Percentiles rank a stretch among this genome's conserved stretches.
Conservation (phyloP, 2,329 filamentous ascomycete species). For the Dryadomyces sulphureus region DNA sequence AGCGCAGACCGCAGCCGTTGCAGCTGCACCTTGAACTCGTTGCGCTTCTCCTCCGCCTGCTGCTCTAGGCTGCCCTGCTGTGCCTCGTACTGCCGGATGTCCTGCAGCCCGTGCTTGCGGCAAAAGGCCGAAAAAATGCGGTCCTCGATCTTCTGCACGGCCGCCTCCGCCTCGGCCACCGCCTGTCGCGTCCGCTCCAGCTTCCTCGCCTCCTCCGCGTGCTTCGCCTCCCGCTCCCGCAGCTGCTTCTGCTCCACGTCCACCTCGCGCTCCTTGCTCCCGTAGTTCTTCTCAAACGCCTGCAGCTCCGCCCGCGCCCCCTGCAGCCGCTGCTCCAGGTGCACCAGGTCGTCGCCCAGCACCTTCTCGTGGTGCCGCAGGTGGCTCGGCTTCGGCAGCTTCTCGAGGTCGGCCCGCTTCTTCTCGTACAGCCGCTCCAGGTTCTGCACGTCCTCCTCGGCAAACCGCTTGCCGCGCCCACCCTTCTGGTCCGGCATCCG, state of each 20-base stretch:
- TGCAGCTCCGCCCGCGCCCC: conserved; percentile 62
- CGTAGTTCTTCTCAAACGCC: conserved; percentile 67
- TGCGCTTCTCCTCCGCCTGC: conserved; percentile 73
- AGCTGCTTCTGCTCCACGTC: conserved; percentile 60
- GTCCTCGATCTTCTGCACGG: conserved; percentile 74
- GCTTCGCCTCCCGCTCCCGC: conserved; percentile 62
- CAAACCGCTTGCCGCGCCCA: conserved; percentile 60
- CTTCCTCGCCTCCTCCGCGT: conserved; percentile 53
- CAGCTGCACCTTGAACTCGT: conserved; percentile 74
- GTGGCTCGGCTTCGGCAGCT: conserved; percentile 65
- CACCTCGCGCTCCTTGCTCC: conserved; percentile 71
- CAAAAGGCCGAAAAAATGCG: conserved; percentile 79
- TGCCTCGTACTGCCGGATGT: conserved; percentile 85
- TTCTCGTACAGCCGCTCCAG: conserved; percentile 64
- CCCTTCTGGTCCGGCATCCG: conserved; percentile 62
- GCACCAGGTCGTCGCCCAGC: conserved; percentile 63
- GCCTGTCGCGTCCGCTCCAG: conserved; percentile 42
- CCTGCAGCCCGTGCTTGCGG: conserved; percentile 66
- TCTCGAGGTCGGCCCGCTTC: conserved; percentile 61
- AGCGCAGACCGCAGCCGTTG: conserved; percentile 52
- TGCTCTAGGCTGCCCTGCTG: conserved; percentile 88
- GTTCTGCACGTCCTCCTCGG: conserved; percentile 78
- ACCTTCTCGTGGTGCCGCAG: conserved; percentile 65
- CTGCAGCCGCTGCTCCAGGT: conserved; percentile 61
- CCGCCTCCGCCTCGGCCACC: conserved; percentile 37